A percentile compares a stretch with the other conserved stretches of the same genome.
phyloP scores from a whole-genome alignment of 2,329 filamentous ascomycete genomes.

The Magnaporthiopsis rhizophila region DNA sequence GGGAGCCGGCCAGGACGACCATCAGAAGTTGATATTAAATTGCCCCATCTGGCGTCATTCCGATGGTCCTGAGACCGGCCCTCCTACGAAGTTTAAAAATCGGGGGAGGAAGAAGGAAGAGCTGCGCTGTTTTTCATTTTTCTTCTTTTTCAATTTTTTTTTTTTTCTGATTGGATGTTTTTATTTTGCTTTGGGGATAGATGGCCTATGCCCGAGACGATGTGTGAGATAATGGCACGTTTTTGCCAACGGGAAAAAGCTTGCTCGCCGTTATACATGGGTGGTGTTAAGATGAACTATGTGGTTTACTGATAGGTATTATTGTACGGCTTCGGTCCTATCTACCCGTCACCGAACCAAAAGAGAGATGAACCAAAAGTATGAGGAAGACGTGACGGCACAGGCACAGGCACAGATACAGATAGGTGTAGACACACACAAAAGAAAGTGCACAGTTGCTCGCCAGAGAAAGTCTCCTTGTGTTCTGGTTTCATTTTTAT shows the following conservation, averaged over 20 bases:
- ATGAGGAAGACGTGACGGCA: background rate
- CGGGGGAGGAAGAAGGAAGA: background rate
- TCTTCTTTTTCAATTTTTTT: no score
- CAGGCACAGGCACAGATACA: background rate
- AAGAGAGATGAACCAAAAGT: background rate
- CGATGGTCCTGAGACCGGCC: background rate
- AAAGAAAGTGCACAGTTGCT: background rate
- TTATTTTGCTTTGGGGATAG: background rate
- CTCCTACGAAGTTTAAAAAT: background rate
- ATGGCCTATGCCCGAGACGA: background rate
- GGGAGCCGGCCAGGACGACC: background rate
- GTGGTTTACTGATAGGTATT: no score
- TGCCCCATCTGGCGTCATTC: background rate
- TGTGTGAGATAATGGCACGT: no score
- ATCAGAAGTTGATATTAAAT: background rate
- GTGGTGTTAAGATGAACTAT: no score
- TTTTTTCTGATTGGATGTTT: no score
- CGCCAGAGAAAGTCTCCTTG: background rate
- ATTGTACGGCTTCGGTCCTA: background rate
- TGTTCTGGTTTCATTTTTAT: background rate
- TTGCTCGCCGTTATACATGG: no score
- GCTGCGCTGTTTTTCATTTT: background rate
- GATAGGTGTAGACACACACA: background rate
- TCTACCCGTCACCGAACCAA: background rate
- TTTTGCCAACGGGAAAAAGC: no score